Percentiles rank a stretch among this genome's conserved stretches.
Evolutionary conservation across 768 basidiomycete genomes (phyloP).

Genomic region (Wakefieldia striispora): DNA sequence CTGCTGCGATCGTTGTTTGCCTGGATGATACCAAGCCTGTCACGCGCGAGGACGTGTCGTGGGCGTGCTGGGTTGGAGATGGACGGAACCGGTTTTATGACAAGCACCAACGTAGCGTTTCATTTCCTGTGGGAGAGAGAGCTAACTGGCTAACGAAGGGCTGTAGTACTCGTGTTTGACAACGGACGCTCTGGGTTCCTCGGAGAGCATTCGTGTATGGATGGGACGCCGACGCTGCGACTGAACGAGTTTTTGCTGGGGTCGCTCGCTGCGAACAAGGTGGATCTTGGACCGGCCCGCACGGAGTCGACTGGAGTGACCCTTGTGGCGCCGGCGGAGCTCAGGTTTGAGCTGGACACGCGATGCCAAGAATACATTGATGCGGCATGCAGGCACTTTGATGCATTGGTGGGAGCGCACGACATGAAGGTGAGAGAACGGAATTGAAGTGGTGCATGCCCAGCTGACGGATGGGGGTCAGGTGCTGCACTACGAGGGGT

Average conservation of each 20-base stretch:
- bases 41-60: constrained; percentile 78
- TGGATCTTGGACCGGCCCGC: constrained; percentile 64
- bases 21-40: constrained; percentile 82
- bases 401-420: constrained; percentile 71
- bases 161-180: constrained; percentile 85
- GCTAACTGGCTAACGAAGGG: not conserved
- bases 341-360: constrained; percentile 67
- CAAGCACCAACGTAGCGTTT: constrained; percentile 82
- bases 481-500: constrained; percentile 83
- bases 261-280: constrained; percentile 66
- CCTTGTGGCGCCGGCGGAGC: constrained; percentile 62
- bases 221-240: constrained; percentile 93
- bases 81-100: constrained; percentile 93
- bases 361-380: constrained; percentile 51
- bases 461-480: constrained; percentile 26
- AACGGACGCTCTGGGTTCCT: constrained; percentile 94
- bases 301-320: constrained; percentile 31
- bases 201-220: constrained; percentile 85
- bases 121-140: not conserved
- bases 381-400: constrained; percentile 65
- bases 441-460: not conserved
- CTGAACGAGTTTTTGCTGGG: constrained; percentile 93
- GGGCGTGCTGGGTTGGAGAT: constrained; percentile 85
- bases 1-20: constrained; percentile 82
- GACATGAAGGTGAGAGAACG: constrained; percentile 64